Evolutionary conservation across 352 stramenopile genomes (phyloP).

Genomic region (Phytophthora fragariaefolia): DNA sequence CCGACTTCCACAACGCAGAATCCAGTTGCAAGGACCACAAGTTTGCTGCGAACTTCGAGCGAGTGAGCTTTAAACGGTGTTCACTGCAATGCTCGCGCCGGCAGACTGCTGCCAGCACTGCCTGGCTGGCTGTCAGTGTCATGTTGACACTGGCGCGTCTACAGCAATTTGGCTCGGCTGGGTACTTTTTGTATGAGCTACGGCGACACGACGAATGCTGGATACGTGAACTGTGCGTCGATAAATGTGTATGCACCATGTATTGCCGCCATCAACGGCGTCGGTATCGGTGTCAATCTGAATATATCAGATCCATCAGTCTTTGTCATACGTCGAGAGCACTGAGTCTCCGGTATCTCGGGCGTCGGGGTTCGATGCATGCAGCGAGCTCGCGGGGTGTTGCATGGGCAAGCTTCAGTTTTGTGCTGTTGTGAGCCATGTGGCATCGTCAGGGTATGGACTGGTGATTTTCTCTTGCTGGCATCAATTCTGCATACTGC

Average conservation of each 20-base stretch:
- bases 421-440: slow-evolving; percentile 15
- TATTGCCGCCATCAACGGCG: neutral
- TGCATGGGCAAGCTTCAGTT: neutral
- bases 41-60: too few species aligned
- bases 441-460: slow-evolving; percentile 19
- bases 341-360: neutral
- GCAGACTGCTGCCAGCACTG: too few species aligned
- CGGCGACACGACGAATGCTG: neutral
- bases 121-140: neutral
- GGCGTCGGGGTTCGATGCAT: too few species aligned
- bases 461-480: neutral
- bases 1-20: too few species aligned
- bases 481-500: neutral
- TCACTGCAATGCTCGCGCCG: neutral
- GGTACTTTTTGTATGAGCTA: neutral
- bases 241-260: too few species aligned
- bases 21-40: too few species aligned
- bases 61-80: too few species aligned
- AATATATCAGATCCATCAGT: neutral
- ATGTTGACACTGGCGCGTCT: neutral
- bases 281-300: neutral
- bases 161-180: too few species aligned
- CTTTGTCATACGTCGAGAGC: neutral
- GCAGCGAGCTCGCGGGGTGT: too few species aligned
- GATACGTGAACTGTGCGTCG: too few species aligned